Evolutionary conservation across 2,329 filamentous ascomycete species (phyloP).

Genomic region (Lasiodiplodia sp.): DNA sequence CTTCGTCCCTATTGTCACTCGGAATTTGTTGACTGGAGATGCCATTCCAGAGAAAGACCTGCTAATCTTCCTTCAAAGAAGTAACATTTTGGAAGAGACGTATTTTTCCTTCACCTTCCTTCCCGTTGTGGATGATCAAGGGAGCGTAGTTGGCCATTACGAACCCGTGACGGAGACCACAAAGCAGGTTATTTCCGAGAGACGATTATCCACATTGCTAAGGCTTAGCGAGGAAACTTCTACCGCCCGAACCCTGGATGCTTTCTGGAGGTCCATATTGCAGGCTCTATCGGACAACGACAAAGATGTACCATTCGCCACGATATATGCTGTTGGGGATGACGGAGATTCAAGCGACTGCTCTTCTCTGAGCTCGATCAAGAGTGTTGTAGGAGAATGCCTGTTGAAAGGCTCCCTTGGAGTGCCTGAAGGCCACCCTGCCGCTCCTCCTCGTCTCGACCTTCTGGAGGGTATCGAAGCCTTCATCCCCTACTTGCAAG

Average conservation of each 20-base stretch:
- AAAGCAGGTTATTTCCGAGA: constrained; percentile 61
- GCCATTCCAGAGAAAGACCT: constrained; percentile 66
- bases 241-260: constrained; percentile 69
- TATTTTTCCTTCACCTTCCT: constrained; percentile 83
- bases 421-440: constrained; percentile 33
- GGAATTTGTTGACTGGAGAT: constrained; percentile 37
- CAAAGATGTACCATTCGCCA: constrained; percentile 73
- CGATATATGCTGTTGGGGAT: constrained; percentile 74
- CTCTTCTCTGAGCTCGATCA: constrained; percentile 33
- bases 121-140: constrained; percentile 73
- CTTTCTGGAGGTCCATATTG: constrained; percentile 74
- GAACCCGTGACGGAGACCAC: constrained; percentile 82
- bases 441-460: constrained; percentile 38
- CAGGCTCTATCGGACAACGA: constrained; percentile 74
- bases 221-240: constrained; percentile 58
- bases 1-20: constrained; percentile 38
- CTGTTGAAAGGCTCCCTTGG: constrained; percentile 38
- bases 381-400: constrained; percentile 31
- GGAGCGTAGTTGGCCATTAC: constrained; percentile 74
- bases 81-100: constrained; percentile 74
- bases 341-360: constrained; percentile 68
- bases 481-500: constrained; percentile 40
- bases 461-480: constrained; percentile 31
- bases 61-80: constrained; percentile 71
- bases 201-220: constrained; percentile 17